Conservation (phyloP, 192 early-diverging fungal species). For the Umbelopsis vinacea region DNA sequence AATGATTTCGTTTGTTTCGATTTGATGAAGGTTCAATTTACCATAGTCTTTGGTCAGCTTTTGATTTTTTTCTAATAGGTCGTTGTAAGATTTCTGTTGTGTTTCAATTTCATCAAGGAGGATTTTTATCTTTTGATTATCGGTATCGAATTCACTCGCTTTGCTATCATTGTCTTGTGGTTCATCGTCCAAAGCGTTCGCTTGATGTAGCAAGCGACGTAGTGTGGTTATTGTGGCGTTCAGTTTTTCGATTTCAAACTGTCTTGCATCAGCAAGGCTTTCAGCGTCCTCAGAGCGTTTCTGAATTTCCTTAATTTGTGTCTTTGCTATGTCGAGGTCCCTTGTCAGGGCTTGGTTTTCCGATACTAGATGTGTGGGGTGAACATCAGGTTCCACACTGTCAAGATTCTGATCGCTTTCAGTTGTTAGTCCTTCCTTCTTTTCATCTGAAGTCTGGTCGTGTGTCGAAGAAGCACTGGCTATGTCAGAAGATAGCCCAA, state of each 20-base stretch:
- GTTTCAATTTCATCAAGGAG: background rate
- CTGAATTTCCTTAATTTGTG: background rate
- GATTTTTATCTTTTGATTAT: background rate
- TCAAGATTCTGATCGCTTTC: background rate
- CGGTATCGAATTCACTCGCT: background rate
- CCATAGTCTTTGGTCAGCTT: background rate
- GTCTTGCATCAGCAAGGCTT: background rate
- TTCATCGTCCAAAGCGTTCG: background rate
- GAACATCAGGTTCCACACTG: background rate
- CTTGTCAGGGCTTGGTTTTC: background rate
- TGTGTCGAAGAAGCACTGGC: background rate
- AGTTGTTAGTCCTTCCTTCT: too few species aligned
- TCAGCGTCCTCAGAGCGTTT: background rate
- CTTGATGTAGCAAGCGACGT: background rate
- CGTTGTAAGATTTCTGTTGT: background rate
- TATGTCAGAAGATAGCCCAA: background rate
- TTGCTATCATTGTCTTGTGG: background rate
- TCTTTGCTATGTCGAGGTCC: background rate
- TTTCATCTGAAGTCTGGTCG: too few species aligned
- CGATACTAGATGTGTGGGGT: background rate
- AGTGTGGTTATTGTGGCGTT: background rate
- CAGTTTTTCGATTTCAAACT: background rate
- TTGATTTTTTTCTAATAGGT: background rate
- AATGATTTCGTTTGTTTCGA: slow-evolving; percentile 1
- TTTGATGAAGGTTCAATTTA: background rate